Percentiles rank a stretch among this genome's conserved stretches.
These are phyloP conservation scores for Wickerhamomyces mucosus DNA, from an alignment of 805 yeast genomes.

Conservation along the genomic window DNA sequence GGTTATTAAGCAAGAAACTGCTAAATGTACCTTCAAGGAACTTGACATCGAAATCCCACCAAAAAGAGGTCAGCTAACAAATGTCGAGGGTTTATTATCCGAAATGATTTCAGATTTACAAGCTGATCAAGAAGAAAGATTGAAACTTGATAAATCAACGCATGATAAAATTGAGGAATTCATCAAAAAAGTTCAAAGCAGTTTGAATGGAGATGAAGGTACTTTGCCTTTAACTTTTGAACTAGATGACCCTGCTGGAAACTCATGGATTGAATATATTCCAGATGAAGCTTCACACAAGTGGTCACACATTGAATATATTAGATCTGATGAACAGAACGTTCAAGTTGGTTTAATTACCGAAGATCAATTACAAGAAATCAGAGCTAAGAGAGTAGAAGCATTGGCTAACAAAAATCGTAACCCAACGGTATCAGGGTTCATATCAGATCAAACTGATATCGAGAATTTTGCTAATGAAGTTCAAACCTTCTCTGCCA, in stretches of 20 bases:
- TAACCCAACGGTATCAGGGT: constrained; percentile 41
- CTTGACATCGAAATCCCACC: constrained; percentile 93
- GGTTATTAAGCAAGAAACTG: constrained; percentile 84
- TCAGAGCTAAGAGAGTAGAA: constrained; percentile 15
- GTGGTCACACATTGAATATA: constrained; percentile 79
- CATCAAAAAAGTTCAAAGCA: constrained; percentile 47
- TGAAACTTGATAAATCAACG: constrained; percentile 62
- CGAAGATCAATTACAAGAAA: constrained; percentile 40
- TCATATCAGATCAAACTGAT: constrained; percentile 61
- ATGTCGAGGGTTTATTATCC: constrained; percentile 77
- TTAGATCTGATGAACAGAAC: constrained; percentile 82
- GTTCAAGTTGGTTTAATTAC: constrained; percentile 74
- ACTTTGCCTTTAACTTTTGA: constrained; percentile 69
- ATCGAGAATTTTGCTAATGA: constrained; percentile 83
- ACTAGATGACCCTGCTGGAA: constrained; percentile 92
- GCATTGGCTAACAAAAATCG: constrained; percentile 17
- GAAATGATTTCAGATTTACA: constrained; percentile 80
- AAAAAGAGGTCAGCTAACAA: constrained; percentile 86
- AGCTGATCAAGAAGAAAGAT: constrained; percentile 75
- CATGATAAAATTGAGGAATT: constrained; percentile 69
- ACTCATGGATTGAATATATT: constrained; percentile 86
- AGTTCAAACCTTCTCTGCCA: constrained; percentile 85
- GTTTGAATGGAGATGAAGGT: constrained; percentile 56
- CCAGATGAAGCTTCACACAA: constrained; percentile 86
- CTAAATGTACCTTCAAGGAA: constrained; percentile 70